Percentiles rank a stretch among this genome's conserved stretches.
phyloP scores from a whole-genome alignment of 2,329 filamentous ascomycete genomes.

The Penicillium rolfsii region DNA sequence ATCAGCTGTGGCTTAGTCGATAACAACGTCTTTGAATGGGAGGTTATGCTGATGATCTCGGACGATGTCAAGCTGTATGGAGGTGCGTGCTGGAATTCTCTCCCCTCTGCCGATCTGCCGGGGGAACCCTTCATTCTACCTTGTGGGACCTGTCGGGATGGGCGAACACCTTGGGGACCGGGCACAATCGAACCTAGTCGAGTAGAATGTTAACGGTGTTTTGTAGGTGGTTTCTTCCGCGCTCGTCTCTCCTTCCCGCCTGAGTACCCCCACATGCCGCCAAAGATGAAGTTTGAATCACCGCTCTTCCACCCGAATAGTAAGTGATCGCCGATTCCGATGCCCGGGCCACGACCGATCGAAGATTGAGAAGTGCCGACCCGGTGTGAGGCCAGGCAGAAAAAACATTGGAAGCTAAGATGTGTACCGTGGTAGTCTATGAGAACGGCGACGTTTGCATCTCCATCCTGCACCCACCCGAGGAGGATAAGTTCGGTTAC shows the following conservation, averaged over 20 bases:
- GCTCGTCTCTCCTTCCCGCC: constrained; percentile 80
- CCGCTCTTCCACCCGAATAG: constrained; percentile 94
- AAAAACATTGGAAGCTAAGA: neutral
- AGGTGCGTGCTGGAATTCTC: constrained; percentile 57
- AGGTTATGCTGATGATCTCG: constrained; percentile 98
- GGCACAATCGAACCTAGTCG: neutral
- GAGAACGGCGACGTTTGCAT: constrained; percentile 87
- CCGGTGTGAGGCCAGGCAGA: neutral
- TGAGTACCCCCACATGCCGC: constrained; percentile 85
- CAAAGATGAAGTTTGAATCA: constrained; percentile 81
- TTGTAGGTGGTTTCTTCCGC: constrained; percentile 84
- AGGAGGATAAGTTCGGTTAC: constrained; percentile 93
- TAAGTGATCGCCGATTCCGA: constrained; percentile 41
- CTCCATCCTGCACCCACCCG: constrained; percentile 92
- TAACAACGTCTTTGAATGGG: constrained; percentile 94
- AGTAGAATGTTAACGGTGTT: constrained; percentile 5
- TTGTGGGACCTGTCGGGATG: neutral
- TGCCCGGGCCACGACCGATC: neutral
- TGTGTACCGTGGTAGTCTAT: constrained; percentile 63
- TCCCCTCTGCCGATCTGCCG: neutral
- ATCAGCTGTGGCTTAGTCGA: constrained; percentile 89
- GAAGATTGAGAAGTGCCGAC: neutral
- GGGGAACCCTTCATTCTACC: neutral
- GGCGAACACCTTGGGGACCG: neutral
- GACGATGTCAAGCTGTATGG: constrained; percentile 94